Conservation (phyloP, 2,329 filamentous ascomycete genomes). For the Pyrenophora tritici-repentis region DNA sequence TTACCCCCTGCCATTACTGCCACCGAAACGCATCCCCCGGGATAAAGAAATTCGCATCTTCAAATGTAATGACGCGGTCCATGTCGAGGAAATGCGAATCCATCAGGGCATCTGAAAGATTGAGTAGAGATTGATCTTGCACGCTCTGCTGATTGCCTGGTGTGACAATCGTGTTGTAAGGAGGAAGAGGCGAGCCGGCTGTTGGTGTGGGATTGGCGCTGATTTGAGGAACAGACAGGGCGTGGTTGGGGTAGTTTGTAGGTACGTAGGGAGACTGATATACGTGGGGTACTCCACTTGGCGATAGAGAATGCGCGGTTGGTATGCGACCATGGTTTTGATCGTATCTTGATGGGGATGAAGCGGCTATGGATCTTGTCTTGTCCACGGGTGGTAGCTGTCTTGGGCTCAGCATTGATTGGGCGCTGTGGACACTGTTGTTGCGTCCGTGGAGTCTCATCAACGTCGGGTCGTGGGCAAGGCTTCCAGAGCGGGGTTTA, state of each 20-base stretch:
- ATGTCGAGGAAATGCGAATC: constrained; percentile 41
- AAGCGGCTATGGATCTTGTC: neutral
- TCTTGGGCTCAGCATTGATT: constrained; percentile 20
- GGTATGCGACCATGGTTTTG: constrained; percentile 4
- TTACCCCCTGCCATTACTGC: constrained; percentile 13
- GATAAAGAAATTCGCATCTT: constrained; percentile 42
- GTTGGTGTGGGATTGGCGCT: neutral
- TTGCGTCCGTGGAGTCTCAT: constrained; percentile 11
- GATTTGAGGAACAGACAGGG: constrained; percentile 8
- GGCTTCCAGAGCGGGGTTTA: constrained; percentile 13
- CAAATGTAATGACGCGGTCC: constrained; percentile 45
- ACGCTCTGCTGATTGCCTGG: constrained; percentile 21
- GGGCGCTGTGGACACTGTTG: constrained; percentile 22
- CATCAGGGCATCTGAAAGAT: constrained; percentile 40
- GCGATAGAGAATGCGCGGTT: neutral
- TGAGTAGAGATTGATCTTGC: constrained; percentile 39
- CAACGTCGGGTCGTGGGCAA: constrained; percentile 4
- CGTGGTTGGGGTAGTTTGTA: neutral
- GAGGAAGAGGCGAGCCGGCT: constrained; percentile 1
- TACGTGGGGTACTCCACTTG: constrained; percentile 1
- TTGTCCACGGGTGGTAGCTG: constrained; percentile 11
- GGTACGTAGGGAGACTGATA: constrained; percentile 4
- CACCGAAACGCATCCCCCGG: constrained; percentile 38
- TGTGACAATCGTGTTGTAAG: neutral
- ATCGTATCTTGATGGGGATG: constrained; percentile 8